Conservation (phyloP, 2,329 filamentous ascomycete species). For the Zymoseptoria ardabiliae region DNA sequence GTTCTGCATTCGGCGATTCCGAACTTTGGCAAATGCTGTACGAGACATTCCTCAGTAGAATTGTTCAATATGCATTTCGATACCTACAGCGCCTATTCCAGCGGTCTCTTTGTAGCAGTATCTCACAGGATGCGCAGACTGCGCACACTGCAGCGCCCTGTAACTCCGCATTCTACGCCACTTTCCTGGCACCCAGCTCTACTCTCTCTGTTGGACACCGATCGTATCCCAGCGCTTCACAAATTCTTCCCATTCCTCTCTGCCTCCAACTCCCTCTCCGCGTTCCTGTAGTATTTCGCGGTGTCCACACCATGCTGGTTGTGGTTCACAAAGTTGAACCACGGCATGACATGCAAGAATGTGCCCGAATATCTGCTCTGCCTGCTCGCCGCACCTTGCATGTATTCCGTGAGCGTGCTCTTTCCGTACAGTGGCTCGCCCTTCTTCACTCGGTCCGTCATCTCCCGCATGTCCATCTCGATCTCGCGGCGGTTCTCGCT, state of each 20-base stretch:
- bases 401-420: constrained; percentile 69
- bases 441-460: constrained; percentile 92
- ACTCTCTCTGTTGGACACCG: neutral
- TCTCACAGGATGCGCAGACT: neutral
- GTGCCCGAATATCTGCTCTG: constrained; percentile 88
- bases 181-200: neutral
- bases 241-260: constrained; percentile 46
- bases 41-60: neutral
- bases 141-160: too few relatives aligned
- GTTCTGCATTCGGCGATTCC: too few relatives aligned
- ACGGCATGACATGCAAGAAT: constrained; percentile 78
- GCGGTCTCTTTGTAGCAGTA: neutral
- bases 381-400: constrained; percentile 86
- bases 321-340: constrained; percentile 99
- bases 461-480: constrained; percentile 95
- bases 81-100: neutral
- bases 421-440: constrained; percentile 85
- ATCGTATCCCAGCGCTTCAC: neutral
- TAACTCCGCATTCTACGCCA: neutral
- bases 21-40: too few relatives aligned
- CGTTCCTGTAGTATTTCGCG: constrained; percentile 95
- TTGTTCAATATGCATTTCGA: neutral
- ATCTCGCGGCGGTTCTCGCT: constrained; percentile 86
- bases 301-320: constrained; percentile 94
- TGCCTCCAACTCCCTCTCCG: constrained; percentile 84